phyloP scores from a whole-genome alignment of 2,329 filamentous ascomycete genomes.

The Teratosphaeria viscida region DNA sequence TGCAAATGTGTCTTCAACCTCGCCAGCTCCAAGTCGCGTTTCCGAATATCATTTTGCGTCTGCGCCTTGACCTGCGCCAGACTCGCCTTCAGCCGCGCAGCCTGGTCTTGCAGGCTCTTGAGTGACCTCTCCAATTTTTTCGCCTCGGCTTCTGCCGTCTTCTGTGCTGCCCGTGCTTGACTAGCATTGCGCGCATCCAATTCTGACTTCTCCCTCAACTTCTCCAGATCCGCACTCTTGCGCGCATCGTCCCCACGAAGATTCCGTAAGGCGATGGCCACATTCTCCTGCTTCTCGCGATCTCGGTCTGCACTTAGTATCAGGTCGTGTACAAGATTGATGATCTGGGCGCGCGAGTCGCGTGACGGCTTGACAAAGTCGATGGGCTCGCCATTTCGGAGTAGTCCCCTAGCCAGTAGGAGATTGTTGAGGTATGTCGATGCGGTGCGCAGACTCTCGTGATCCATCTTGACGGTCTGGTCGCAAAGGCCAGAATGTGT shows the following conservation, averaged over 20 bases:
- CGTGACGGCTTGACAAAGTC: constrained; percentile 64
- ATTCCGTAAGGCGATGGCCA: constrained; percentile 66
- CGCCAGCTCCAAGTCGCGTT: constrained; percentile 81
- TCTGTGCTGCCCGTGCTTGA: constrained; percentile 64
- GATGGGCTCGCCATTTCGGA: constrained; percentile 58
- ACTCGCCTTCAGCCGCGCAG: constrained; percentile 64
- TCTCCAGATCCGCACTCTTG: constrained; percentile 53
- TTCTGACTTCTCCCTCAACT: constrained; percentile 27
- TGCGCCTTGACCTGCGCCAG: constrained; percentile 75
- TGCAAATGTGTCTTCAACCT: constrained; percentile 77
- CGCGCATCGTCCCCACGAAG: constrained; percentile 66
- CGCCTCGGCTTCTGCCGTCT: constrained; percentile 72
- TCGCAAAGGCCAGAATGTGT: neutral
- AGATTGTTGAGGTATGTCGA: constrained; percentile 57
- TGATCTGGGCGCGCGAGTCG: constrained; percentile 72
- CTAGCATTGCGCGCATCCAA: constrained; percentile 58
- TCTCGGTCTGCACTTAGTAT: constrained; percentile 88
- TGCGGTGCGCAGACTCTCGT: constrained; percentile 48
- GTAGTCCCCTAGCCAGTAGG: constrained; percentile 51
- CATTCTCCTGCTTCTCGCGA: constrained; percentile 73
- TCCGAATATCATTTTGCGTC: constrained; percentile 83
- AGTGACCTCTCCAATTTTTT: constrained; percentile 67
- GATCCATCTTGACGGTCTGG: constrained; percentile 26
- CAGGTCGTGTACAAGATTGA: constrained; percentile 88
- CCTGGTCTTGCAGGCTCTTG: constrained; percentile 68